Evolutionary conservation across 495 filamentous ascomycete species (phyloP).

Genomic region (Aspergillus olivimuriae): DNA sequence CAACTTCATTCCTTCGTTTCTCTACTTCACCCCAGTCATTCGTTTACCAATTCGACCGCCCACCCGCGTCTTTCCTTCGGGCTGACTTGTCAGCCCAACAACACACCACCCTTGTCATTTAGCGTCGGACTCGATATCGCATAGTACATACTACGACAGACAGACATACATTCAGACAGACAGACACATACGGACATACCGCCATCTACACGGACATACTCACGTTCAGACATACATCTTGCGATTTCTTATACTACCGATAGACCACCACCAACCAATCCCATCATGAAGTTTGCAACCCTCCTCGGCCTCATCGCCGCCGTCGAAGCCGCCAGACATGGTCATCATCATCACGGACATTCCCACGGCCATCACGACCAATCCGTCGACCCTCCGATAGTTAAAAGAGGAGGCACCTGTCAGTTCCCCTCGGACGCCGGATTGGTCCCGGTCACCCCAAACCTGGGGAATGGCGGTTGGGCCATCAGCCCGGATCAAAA

Average conservation of each 20-base stretch:
- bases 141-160: neutral
- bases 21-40: slow-evolving; percentile 12
- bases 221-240: no score
- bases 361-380: slow-evolving; percentile 19
- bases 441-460: slow-evolving; percentile 61
- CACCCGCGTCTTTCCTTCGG: slow-evolving; percentile 21
- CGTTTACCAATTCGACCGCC: neutral
- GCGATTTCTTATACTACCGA: no score
- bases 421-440: slow-evolving; percentile 62
- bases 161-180: no score
- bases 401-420: slow-evolving; percentile 49
- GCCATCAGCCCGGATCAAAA: slow-evolving; percentile 74
- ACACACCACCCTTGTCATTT: neutral
- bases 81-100: slow-evolving; percentile 5
- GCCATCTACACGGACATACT: no score
- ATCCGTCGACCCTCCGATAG: slow-evolving; percentile 9
- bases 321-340: slow-evolving; percentile 34
- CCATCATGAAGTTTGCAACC: slow-evolving; percentile 33
- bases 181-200: neutral
- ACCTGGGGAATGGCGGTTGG: slow-evolving; percentile 64
- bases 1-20: slow-evolving; percentile 16
- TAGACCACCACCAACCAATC: slow-evolving; percentile 1
- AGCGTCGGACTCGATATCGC: neutral
- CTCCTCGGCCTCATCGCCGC: slow-evolving; percentile 59
- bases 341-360: slow-evolving; percentile 29